Evolutionary conservation across 768 basidiomycete genomes (phyloP).

Genomic region (Trametes villosa): DNA sequence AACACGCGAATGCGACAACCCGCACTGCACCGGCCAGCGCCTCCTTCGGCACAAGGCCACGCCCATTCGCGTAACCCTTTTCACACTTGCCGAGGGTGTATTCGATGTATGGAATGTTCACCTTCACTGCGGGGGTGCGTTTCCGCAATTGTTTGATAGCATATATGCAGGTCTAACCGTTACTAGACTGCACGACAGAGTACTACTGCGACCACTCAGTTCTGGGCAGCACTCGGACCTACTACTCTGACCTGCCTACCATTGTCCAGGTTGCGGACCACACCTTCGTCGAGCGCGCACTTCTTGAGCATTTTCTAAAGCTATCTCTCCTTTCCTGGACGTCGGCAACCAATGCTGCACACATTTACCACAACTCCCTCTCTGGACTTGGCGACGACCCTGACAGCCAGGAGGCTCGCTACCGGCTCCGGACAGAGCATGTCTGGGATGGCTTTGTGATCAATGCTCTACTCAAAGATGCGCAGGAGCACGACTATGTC

Average conservation of each 20-base stretch:
- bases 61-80: no score
- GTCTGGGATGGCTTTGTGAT: conserved; percentile 33
- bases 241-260: neutral
- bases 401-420: neutral
- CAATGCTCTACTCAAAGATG: conserved; percentile 32
- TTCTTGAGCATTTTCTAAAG: neutral
- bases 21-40: no score
- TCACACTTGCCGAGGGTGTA: no score
- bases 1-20: no score
- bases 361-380: conserved; percentile 6
- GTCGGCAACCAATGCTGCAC: conserved; percentile 11
- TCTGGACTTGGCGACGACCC: neutral
- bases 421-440: conserved; percentile 10
- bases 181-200: no score
- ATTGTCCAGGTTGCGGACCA: neutral
- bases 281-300: neutral
- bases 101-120: no score
- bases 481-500: neutral
- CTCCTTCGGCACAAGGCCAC: no score
- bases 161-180: no score
- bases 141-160: no score
- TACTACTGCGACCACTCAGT: no score
- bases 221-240: no score
- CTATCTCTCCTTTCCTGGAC: conserved; percentile 15
- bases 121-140: no score